phyloP scores from a whole-genome alignment of 805 yeast genomes.

The Yarrowia keelungensis region DNA sequence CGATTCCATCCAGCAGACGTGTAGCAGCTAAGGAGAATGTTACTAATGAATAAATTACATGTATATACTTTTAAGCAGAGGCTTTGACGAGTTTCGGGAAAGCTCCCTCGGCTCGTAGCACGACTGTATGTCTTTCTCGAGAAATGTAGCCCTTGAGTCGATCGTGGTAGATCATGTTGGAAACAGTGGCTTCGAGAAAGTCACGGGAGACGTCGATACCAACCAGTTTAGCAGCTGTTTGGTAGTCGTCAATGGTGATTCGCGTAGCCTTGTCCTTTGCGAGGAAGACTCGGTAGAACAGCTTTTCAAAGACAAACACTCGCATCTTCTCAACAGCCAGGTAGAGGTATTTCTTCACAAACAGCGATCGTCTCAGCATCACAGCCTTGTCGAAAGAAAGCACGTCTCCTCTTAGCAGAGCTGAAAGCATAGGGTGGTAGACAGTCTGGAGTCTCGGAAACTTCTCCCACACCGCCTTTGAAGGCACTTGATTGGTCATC shows the following conservation, averaged over 20 bases:
- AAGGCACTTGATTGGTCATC: conserved; percentile 55
- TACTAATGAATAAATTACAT: conserved; percentile 2
- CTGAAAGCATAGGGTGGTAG: conserved; percentile 58
- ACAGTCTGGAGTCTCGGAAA: conserved; percentile 55
- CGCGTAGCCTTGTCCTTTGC: conserved; percentile 48
- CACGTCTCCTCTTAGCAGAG: conserved; percentile 64
- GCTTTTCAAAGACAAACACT: conserved; percentile 57
- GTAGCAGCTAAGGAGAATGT: conserved; percentile 51
- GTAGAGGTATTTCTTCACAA: conserved; percentile 67
- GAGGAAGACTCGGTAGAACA: conserved; percentile 55
- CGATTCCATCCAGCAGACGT: conserved; percentile 76
- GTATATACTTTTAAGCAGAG: not conserved
- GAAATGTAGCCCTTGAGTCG: conserved; percentile 81
- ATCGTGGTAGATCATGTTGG: conserved; percentile 67
- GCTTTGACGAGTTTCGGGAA: conserved; percentile 57
- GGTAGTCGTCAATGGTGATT: conserved; percentile 53
- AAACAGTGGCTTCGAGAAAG: conserved; percentile 71
- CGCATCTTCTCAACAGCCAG: conserved; percentile 62
- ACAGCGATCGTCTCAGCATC: conserved; percentile 55
- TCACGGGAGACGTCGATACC: conserved; percentile 50
- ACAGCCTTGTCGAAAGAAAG: conserved; percentile 57
- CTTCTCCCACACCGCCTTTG: conserved; percentile 50
- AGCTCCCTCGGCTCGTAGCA: conserved; percentile 74
- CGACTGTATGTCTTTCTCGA: conserved; percentile 74
- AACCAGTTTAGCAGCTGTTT: conserved; percentile 53